Evolutionary conservation across 1,139 yeast genomes (phyloP).

Genomic region (Kluyveromyces sp.): DNA sequence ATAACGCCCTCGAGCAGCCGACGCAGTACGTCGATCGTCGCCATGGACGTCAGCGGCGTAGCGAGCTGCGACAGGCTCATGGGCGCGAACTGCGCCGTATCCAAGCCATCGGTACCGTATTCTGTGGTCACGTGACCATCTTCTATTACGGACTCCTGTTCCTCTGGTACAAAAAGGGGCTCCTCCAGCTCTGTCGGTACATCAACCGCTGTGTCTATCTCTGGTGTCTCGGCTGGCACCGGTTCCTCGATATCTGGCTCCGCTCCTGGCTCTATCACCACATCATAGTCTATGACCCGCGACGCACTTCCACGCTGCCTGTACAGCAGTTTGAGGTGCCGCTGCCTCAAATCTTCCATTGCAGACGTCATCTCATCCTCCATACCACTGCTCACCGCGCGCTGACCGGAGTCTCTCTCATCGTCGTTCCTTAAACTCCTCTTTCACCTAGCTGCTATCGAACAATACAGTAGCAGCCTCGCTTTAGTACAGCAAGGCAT

Average conservation of each 20-base stretch:
- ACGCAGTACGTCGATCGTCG: slow-evolving; percentile 22
- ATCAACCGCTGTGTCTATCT: not conserved
- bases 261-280: slow-evolving; percentile 5
- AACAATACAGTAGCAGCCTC: no score
- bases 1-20: slow-evolving; percentile 18
- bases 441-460: no score
- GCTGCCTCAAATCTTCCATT: slow-evolving; percentile 11
- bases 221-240: not conserved
- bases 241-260: not conserved
- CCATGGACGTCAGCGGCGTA: slow-evolving; percentile 23
- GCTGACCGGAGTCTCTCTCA: no score
- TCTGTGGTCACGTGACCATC: no score
- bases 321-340: slow-evolving; percentile 20
- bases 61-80: slow-evolving; percentile 19
- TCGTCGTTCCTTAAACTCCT: no score
- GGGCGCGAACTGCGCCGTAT: slow-evolving; percentile 13
- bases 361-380: no score
- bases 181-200: no score
- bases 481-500: no score
- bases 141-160: no score
- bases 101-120: not conserved
- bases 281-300: slow-evolving; percentile 16
- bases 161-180: not conserved
- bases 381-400: no score
- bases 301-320: slow-evolving; percentile 28